Percentiles rank a stretch among this genome's conserved stretches.
Conservation (phyloP, 192 early-diverging fungal species). For the Backusella parvicylindrica region DNA sequence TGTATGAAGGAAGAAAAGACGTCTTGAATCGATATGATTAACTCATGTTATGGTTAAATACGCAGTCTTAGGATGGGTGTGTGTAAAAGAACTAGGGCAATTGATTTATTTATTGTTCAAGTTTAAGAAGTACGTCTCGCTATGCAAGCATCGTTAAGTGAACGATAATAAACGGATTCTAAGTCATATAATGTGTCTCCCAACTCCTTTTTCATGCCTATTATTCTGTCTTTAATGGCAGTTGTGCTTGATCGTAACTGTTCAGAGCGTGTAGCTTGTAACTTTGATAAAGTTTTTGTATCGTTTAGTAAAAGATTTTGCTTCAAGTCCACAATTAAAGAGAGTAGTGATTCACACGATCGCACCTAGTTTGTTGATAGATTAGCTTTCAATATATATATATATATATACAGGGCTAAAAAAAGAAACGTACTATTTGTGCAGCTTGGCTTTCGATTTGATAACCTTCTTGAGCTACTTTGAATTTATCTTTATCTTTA, state of each 20-base stretch:
- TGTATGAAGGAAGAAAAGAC: no score
- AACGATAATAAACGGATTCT: constrained; percentile 43
- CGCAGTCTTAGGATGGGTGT: no score
- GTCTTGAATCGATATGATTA: no score
- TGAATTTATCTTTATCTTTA: constrained; percentile 52
- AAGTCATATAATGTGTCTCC: constrained; percentile 45
- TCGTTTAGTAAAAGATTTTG: constrained; percentile 49
- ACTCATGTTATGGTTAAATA: no score
- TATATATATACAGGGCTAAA: background rate
- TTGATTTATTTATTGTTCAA: no score
- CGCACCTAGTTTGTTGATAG: constrained; percentile 25
- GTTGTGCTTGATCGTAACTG: constrained; percentile 37
- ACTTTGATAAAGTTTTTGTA: constrained; percentile 39
- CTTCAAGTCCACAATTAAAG: constrained; percentile 49
- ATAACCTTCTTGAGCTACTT: constrained; percentile 53
- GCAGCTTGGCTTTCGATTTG: constrained; percentile 52
- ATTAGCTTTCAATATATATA: background rate
- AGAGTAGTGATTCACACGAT: constrained; percentile 46
- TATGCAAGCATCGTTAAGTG: constrained; percentile 11
- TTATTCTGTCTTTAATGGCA: constrained; percentile 38
- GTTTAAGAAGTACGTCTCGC: no score
- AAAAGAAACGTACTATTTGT: constrained; percentile 49
- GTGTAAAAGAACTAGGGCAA: no score
- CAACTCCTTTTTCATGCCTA: constrained; percentile 40
- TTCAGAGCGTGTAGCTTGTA: constrained; percentile 32